Evolutionary conservation across 2,329 filamentous ascomycete species (phyloP).

Genomic region (Beauveria rudraprayagi): DNA sequence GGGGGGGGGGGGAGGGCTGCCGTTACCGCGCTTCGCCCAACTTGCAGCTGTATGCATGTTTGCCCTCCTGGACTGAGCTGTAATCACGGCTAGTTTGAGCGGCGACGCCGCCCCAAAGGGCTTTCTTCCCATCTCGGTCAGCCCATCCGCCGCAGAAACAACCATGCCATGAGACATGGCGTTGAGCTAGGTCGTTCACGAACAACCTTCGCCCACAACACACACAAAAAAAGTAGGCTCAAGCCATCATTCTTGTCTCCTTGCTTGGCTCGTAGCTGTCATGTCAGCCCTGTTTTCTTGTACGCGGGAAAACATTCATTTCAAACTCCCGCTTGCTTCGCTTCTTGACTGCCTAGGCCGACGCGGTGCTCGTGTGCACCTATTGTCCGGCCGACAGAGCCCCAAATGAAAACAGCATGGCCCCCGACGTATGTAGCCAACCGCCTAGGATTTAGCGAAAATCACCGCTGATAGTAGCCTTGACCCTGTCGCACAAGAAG

Average conservation of each 20-base stretch:
- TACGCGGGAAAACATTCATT: too few species aligned
- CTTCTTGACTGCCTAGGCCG: too few species aligned
- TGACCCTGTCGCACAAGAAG: background rate
- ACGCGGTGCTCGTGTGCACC: too few species aligned
- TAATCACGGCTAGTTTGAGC: background rate
- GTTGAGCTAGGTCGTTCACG: background rate
- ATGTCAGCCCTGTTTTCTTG: too few species aligned
- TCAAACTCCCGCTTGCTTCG: too few species aligned
- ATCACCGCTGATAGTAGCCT: background rate
- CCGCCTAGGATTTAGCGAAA: background rate
- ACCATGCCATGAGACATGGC: conserved; percentile 4
- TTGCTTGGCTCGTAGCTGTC: too few species aligned
- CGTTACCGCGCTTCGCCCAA: background rate
- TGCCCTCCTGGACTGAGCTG: background rate
- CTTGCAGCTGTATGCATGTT: background rate
- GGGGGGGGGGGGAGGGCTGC: too few species aligned
- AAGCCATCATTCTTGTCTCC: too few species aligned
- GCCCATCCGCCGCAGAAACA: background rate
- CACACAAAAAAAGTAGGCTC: too few species aligned
- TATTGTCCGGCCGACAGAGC: background rate
- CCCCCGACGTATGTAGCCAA: background rate
- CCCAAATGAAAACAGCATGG: background rate
- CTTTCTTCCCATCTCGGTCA: conserved; percentile 5
- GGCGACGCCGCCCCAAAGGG: background rate
- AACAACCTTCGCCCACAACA: background rate